phyloP scores from a whole-genome alignment of 1,284 basidiomycete genomes.

The Sporisorium graminicola region DNA sequence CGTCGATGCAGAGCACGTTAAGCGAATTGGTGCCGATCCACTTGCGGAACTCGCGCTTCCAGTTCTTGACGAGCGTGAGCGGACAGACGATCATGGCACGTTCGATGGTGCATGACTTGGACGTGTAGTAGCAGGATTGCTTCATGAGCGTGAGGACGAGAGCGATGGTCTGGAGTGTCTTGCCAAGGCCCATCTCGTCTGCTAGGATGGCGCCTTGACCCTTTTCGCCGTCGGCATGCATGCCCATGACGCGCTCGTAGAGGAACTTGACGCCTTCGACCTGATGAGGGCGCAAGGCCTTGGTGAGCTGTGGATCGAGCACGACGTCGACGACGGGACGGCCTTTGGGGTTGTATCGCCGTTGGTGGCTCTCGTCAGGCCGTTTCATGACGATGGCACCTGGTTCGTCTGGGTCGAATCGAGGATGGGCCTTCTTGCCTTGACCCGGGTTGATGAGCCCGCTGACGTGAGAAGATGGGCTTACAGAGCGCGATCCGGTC shows the following conservation, averaged over 20 bases:
- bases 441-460: conserved; percentile 41
- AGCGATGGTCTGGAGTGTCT: conserved; percentile 67
- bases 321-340: conserved; percentile 76
- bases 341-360: conserved; percentile 77
- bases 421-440: conserved; percentile 35
- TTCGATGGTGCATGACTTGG: conserved; percentile 55
- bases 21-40: conserved; percentile 82
- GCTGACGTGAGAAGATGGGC: conserved; percentile 30
- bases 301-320: conserved; percentile 87
- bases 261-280: conserved; percentile 99
- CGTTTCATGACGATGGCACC: conserved; percentile 88
- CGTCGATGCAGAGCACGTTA: conserved; percentile 82
- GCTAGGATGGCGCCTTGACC: conserved; percentile 94
- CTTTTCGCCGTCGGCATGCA: conserved; percentile 84
- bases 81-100: conserved; percentile 83
- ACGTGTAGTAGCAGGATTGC: conserved; percentile 65
- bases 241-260: conserved; percentile 93
- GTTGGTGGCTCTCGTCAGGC: conserved; percentile 79
- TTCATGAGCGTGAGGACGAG: conserved; percentile 64
- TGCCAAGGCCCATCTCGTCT: conserved; percentile 87
- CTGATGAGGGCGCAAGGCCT: conserved; percentile 94
- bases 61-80: conserved; percentile 92
- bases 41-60: conserved; percentile 94
- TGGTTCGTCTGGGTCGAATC: conserved; percentile 56
- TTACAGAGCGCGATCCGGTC: conserved; percentile 12